Conservation (phyloP, 352 stramenopile species). For the Globisporangium uncinulatum region DNA sequence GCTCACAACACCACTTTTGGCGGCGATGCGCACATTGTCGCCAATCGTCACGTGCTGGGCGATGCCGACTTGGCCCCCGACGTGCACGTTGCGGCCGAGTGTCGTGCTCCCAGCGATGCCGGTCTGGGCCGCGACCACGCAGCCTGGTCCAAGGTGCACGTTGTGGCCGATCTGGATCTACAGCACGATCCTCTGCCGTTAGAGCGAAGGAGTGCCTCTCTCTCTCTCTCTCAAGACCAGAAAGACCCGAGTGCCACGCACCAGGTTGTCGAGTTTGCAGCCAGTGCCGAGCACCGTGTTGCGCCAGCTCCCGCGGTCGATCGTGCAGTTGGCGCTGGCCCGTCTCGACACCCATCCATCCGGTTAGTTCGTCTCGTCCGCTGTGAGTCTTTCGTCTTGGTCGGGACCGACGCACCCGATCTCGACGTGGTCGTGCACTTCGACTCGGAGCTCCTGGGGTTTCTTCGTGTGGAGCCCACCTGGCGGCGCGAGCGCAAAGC, state of each 20-base stretch:
- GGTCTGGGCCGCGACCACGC: constrained; percentile 74
- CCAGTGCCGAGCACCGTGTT: constrained; percentile 66
- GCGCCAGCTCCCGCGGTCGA: constrained; percentile 83
- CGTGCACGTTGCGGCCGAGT: constrained; percentile 63
- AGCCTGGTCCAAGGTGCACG: constrained; percentile 63
- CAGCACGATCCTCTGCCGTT: too few species aligned
- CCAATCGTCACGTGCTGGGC: constrained; percentile 76
- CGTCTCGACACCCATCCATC: too few species aligned
- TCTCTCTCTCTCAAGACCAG: too few species aligned
- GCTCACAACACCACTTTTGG: constrained; percentile 83
- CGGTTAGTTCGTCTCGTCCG: too few species aligned
- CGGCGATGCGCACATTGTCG: constrained; percentile 79
- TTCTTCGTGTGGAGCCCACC: constrained; percentile 70
- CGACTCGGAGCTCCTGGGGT: constrained; percentile 66
- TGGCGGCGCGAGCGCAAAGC: constrained; percentile 54
- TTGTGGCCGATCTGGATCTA: constrained; percentile 88
- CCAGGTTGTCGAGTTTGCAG: constrained; percentile 83
- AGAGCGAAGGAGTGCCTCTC: too few species aligned
- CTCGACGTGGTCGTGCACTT: constrained; percentile 79
- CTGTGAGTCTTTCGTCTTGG: too few species aligned
- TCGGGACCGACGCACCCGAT: constrained; percentile 46
- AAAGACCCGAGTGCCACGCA: constrained; percentile 11
- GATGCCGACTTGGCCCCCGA: constrained; percentile 81
- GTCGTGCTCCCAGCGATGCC: constrained; percentile 82
- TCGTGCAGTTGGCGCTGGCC: constrained; percentile 63